Conservation (phyloP, 2,329 filamentous ascomycete species). For the Ceratocystis variospora region DNA sequence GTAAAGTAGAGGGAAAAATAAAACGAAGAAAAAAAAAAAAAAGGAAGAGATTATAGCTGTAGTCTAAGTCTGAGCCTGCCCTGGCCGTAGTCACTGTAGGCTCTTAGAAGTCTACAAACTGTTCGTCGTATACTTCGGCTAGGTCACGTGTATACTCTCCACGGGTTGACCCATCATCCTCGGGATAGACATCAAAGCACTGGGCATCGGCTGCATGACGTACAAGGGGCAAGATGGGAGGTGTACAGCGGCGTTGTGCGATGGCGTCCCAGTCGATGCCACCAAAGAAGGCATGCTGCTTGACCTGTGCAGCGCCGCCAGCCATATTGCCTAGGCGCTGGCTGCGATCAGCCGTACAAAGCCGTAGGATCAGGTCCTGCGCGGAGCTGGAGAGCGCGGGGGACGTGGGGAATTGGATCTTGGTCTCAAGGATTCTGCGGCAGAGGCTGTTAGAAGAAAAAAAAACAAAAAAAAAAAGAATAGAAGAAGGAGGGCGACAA, state of each 20-base stretch:
- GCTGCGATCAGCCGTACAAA: constrained; percentile 68
- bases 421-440: constrained; percentile 60
- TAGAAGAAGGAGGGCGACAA: neutral
- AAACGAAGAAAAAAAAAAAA: neutral
- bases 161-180: constrained; percentile 47
- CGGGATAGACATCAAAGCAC: constrained; percentile 74
- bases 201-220: constrained; percentile 59
- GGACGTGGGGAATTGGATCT: constrained; percentile 58
- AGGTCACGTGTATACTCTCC: constrained; percentile 53
- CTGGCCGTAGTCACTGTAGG: neutral
- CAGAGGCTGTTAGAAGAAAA: constrained; percentile 11
- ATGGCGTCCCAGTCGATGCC: constrained; percentile 62
- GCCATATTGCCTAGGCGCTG: constrained; percentile 65
- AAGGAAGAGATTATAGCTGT: neutral
- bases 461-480: neutral
- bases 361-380: constrained; percentile 58
- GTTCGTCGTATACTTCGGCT: constrained; percentile 52
- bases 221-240: constrained; percentile 64
- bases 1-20: neutral
- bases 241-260: constrained; percentile 47
- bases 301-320: constrained; percentile 58
- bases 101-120: constrained; percentile 57
- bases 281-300: constrained; percentile 61
- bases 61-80: neutral
- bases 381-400: constrained; percentile 52